Base-by-base conservation (phyloP, 306 rosid species). In the Cercis canadensis region DNA sequence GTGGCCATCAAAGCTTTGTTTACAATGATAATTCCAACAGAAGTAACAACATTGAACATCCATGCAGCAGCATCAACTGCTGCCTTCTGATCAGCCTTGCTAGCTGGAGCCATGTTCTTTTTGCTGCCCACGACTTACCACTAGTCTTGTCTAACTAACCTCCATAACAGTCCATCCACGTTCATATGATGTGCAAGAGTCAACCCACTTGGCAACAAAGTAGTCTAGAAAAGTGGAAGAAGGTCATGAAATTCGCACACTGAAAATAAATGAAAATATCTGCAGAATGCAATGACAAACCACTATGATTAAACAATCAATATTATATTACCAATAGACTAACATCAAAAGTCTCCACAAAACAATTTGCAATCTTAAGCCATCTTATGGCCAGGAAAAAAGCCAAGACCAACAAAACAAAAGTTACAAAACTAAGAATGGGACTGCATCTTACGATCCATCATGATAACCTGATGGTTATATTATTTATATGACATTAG, bases 1-100 rank as follows among this genome's bases (percentile, higher is more conserved):
- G 86, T 75, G 24, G 88, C 96, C 98, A 92, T 92, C 66, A 89
- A 86, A 64, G 98, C 92, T 86, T 92, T 92, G 77, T 92, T 92
- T 71, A 86, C 96, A 61, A 92, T 73, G 76, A 92, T 92, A 47
- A 89, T 64, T 75, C 98, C 98, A 78, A 92, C 96, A 52, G 98
- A 92, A 11, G 98, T 86, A 62, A 89, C 98, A 73, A 86, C 92
- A 51, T 92, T 92, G 86, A 92, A 89, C 95, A 86, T 77, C 98
- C 96, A 89, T 32, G 98, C 89, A 45, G 92, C 95, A 39, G 87
- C 92, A 70, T 89, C 96, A 49, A 81, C 80, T 36, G 88, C 81
- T 32, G 96, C 98, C 75, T 87, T 87, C 87, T 80, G 81, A 51
- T 92, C 95, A 67, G 92, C 88, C 84, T 80, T 92, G 81, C 86